phyloP scores from a whole-genome alignment of 2,329 filamentous ascomycete genomes.

The Ophiosphaerella korrae region DNA sequence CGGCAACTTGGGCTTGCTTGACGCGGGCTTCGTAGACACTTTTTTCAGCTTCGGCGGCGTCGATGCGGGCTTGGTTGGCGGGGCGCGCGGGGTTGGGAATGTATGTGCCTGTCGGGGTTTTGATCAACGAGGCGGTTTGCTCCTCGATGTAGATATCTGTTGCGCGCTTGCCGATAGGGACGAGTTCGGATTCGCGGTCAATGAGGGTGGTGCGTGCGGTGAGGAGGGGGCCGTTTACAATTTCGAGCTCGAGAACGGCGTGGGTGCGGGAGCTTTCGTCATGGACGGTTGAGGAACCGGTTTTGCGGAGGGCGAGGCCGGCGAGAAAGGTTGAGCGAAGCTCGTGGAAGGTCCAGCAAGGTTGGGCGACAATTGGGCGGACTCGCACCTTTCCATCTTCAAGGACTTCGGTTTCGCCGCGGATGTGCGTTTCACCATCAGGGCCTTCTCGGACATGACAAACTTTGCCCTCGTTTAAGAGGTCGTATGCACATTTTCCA shows the following conservation, averaged over 20 bases:
- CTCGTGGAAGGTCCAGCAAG: slow-evolving; percentile 47
- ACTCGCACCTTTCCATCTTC: slow-evolving; percentile 51
- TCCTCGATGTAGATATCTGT: slow-evolving; percentile 51
- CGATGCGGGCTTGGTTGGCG: slow-evolving; percentile 47
- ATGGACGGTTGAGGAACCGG: slow-evolving; percentile 49
- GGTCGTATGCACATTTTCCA: slow-evolving; percentile 50
- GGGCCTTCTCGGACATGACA: slow-evolving; percentile 51
- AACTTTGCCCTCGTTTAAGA: slow-evolving; percentile 47
- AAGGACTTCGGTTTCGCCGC: slow-evolving; percentile 50
- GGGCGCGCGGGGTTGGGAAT: slow-evolving; percentile 33
- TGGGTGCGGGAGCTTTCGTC: slow-evolving; percentile 55
- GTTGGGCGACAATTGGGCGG: slow-evolving; percentile 42
- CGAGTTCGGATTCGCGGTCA: slow-evolving; percentile 52
- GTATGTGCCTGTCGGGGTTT: slow-evolving; percentile 40
- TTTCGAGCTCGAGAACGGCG: slow-evolving; percentile 51
- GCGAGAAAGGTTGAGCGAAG: slow-evolving; percentile 34
- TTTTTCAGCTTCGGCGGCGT: slow-evolving; percentile 49
- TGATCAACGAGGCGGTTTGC: slow-evolving; percentile 36
- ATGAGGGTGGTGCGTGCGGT: slow-evolving; percentile 47
- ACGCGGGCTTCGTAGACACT: slow-evolving; percentile 42
- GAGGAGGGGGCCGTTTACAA: slow-evolving; percentile 46
- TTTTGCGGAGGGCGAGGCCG: slow-evolving; percentile 39
- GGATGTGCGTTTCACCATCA: slow-evolving; percentile 50
- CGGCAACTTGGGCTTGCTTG: slow-evolving; percentile 42
- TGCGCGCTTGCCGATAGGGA: slow-evolving; percentile 52